Conservation (phyloP, 345 rosid genomes). For the Salix dunnii region DNA sequence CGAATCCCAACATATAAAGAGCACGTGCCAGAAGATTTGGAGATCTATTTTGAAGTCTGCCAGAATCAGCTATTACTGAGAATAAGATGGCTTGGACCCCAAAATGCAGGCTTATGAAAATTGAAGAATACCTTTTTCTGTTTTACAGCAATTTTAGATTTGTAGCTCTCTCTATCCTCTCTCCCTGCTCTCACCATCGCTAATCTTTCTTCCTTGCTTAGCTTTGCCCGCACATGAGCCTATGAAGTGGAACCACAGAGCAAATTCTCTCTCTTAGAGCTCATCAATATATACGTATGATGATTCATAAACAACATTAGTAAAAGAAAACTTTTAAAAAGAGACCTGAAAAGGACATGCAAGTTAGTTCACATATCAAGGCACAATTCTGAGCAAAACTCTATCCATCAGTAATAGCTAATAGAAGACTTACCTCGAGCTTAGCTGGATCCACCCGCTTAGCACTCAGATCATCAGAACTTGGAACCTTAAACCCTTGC, state of each 20-base stretch:
- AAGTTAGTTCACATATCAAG: background rate
- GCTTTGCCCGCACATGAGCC: constrained; percentile 79
- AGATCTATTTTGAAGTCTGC: background rate
- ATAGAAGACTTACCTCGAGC: constrained; percentile 68
- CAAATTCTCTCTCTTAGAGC: background rate
- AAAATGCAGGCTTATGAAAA: background rate
- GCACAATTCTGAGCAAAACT: background rate
- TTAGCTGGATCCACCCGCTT: constrained; percentile 84
- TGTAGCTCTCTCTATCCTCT: constrained; percentile 72
- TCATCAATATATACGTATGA: too few species aligned
- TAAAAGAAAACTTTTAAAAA: background rate
- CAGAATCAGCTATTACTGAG: background rate
- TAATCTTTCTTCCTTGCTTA: constrained; percentile 77
- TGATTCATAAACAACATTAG: background rate
- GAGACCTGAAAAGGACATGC: too few species aligned
- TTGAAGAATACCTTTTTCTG: constrained; percentile 61
- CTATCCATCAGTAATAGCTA: constrained; percentile 5
- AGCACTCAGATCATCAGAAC: constrained; percentile 63
- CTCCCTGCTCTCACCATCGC: constrained; percentile 82
- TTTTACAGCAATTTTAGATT: constrained; percentile 65
- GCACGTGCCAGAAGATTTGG: background rate
- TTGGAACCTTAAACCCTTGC: constrained; percentile 80
- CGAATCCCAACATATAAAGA: background rate
- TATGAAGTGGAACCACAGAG: constrained; percentile 17
- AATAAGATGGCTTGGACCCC: background rate